phyloP scores from a whole-genome alignment of 1,284 basidiomycete species.

The Laetiporus sulphureus region DNA sequence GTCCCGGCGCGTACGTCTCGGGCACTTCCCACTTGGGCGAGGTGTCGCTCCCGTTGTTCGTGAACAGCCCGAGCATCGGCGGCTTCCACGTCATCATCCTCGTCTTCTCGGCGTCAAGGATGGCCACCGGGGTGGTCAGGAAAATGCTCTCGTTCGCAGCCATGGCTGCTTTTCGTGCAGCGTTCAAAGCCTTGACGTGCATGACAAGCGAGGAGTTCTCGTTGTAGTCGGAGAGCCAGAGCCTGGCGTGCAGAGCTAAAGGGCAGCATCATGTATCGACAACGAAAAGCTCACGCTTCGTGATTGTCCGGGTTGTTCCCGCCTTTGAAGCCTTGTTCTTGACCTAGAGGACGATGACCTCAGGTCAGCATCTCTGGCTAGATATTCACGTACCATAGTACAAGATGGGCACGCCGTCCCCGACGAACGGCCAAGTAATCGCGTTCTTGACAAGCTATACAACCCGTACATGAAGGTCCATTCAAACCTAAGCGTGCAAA shows the following conservation, averaged over 20 bases:
- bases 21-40: conserved; percentile 39
- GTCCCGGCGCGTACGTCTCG: conserved; percentile 37
- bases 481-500: conserved; percentile 17
- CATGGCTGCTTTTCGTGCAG: conserved; percentile 52
- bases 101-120: conserved; percentile 24
- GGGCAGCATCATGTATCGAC: no score
- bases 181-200: conserved; percentile 51
- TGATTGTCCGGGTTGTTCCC: conserved; percentile 43
- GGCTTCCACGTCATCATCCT: conserved; percentile 57
- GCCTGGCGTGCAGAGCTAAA: conserved; percentile 25
- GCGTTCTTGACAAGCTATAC: conserved; percentile 33
- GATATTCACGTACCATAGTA: conserved; percentile 50
- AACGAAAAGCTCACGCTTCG: conserved; percentile 42
- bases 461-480: conserved; percentile 57
- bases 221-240: conserved; percentile 52
- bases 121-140: conserved; percentile 35
- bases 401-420: conserved; percentile 64
- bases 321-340: conserved; percentile 26
- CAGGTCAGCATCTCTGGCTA: conserved; percentile 12
- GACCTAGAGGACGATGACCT: conserved; percentile 19
- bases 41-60: conserved; percentile 48
- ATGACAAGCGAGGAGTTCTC: conserved; percentile 43
- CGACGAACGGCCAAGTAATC: conserved; percentile 34
- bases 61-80: conserved; percentile 59
- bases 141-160: conserved; percentile 40